Evolutionary conservation across 495 filamentous ascomycete species (phyloP).

Genomic region (Aspergillus indologenus): DNA sequence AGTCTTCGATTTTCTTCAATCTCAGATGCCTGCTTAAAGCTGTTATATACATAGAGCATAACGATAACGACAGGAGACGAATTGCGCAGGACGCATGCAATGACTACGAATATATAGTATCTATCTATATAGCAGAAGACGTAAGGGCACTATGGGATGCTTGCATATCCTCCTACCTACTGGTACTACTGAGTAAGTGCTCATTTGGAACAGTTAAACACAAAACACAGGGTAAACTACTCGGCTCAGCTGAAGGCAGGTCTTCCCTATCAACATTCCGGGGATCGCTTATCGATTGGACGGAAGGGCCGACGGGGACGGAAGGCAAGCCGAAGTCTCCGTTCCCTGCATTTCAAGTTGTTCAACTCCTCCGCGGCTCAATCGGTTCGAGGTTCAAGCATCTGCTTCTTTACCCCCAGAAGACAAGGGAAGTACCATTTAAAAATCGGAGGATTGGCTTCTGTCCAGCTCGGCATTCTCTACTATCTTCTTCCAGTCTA

Average conservation of each 20-base stretch:
- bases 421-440: neutral
- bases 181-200: too few species aligned
- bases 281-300: slow-evolving; percentile 9
- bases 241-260: too few species aligned
- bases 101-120: too few species aligned
- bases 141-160: too few species aligned
- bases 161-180: too few species aligned
- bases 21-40: slow-evolving; percentile 40
- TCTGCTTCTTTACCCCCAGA: too few species aligned
- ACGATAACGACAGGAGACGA: neutral
- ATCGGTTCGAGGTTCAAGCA: neutral
- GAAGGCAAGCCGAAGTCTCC: slow-evolving; percentile 10
- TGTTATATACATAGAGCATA: neutral
- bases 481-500: neutral
- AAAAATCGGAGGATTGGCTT: too few species aligned
- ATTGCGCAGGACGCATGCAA: neutral
- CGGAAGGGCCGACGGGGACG: slow-evolving; percentile 13
- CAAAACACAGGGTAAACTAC: too few species aligned
- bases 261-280: neutral
- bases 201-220: too few species aligned
- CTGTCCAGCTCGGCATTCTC: neutral
- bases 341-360: neutral
- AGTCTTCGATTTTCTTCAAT: slow-evolving; percentile 49
- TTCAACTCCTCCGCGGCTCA: slow-evolving; percentile 19
- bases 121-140: too few species aligned